Base-by-base conservation (phyloP, 2,329 filamentous ascomycete genomes). In the Piedraia hortae region DNA sequence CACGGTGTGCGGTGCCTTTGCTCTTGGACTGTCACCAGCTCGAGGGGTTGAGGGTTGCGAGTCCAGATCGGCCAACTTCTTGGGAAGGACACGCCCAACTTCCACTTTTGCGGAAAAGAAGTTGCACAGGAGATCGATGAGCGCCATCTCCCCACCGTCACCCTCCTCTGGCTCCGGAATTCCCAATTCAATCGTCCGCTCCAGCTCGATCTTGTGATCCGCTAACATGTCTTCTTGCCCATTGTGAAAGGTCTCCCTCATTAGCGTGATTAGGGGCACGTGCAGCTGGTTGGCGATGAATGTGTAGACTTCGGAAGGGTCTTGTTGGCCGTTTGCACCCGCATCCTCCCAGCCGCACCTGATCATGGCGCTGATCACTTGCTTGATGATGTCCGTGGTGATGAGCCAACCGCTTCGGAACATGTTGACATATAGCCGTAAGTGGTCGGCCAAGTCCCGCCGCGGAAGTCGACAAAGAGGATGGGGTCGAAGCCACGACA, bases 141-240 rank as follows among this genome's bases (percentile, higher is more conserved):
- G 50, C 13, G 69, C 78, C 28, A 91, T 58, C 8, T 12, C 10
- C n/a, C 34, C 34, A 19, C 24, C 24, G 26, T 63, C 64, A 12
- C 65, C 67, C 20, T 72, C 62, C 4, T 46, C 38, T 4, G 65
- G 57, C 21, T 74, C 67, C 1, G 67, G 56, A n/a, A 97, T 73
- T 1, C 78, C 80, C 18, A 97, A 62, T 37, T 93, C 85, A 4
- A 97, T 54, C 11, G 91, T 49, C 23, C 85, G 59, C 46, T 97
- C 85, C 33, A 89, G 82, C 23, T 91, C 66, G 26, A 90, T 75
- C 41, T 88, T 90, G 51, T 93, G 82, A 37, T 97, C 85, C 32
- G 88, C 78, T 18, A 64, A 62, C 21, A 71, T 69, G 29, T 70
- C 62, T 35, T 74, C 70, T 37, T 74, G 77, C 8, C 82, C 85